Conservation (phyloP, 805 yeast species). For the Kodamaea kakaduensis region DNA sequence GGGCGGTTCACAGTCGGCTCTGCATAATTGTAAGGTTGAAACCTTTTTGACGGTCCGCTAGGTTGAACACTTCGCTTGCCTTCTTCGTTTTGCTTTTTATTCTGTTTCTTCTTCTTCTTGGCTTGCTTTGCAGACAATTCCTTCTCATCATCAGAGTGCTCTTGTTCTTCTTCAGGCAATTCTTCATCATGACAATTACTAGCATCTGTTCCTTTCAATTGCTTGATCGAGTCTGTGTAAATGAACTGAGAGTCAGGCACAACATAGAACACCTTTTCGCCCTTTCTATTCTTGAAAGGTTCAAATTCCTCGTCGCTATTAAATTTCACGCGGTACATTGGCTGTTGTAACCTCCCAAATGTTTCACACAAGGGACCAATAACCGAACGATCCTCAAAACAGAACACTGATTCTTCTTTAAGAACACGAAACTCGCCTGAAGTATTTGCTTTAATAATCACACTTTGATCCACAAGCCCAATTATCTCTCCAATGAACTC, state of each 20-base stretch:
- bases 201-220: slow-evolving; percentile 86
- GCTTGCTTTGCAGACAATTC: slow-evolving; percentile 68
- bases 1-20: slow-evolving; percentile 10
- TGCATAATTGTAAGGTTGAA: slow-evolving; percentile 22
- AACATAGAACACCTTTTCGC: slow-evolving; percentile 65
- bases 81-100: slow-evolving; percentile 34
- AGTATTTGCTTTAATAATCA: slow-evolving; percentile 62
- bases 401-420: slow-evolving; percentile 75
- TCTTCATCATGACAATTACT: slow-evolving; percentile 95
- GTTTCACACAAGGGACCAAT: slow-evolving; percentile 83
- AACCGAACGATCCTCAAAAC: slow-evolving; percentile 65
- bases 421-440: slow-evolving; percentile 86
- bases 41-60: slow-evolving; percentile 12
- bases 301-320: slow-evolving; percentile 47
- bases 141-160: slow-evolving; percentile 90
- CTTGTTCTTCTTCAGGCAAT: slow-evolving; percentile 87
- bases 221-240: slow-evolving; percentile 67
- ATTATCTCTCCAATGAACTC: slow-evolving; percentile 68
- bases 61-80: slow-evolving; percentile 7
- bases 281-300: slow-evolving; percentile 45
- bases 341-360: slow-evolving; percentile 81
- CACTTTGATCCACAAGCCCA: slow-evolving; percentile 66
- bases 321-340: slow-evolving; percentile 75
- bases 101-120: slow-evolving; percentile 56
- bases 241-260: slow-evolving; percentile 78